Evolutionary conservation across 805 yeast species (phyloP), one percentile per base, ranked within the genome.

Genomic region (Tetrapisispora iriomotensis): DNA sequence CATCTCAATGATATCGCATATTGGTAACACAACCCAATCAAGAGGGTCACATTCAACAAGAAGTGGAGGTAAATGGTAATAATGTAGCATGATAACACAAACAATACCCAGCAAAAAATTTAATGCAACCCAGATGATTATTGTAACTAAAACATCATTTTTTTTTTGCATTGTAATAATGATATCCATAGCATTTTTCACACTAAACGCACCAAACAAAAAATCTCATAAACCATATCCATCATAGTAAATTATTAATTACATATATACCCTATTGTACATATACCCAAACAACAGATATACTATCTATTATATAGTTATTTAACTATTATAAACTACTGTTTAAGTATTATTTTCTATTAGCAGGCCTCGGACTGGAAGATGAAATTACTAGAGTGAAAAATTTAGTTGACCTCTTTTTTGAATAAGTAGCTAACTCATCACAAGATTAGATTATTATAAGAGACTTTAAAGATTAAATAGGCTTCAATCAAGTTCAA

Each of bases 1-100:
- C 38, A 53, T 59, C 8, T 59, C 64, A 7, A 59, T 59, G 64
- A 50, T 59, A n/a, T 59, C 64, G n/a, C 62, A 58, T 35, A 40
- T 52, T 20, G 53, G 60, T 3, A 45, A 56, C 7, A 47, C 49
- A 29, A 23, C 21, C 2, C 28, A 28, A 23, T 23, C 36, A 7
- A 33, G 36, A 33, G 49, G 43, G 38, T 14, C 50, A 23, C 61
- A 53, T 34, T 43, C 59, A n/a, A 58, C 62, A 25, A 53, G 63
- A 42, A 57, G 63, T 40, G 63, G 62, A 4, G 44, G 50, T 20
- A 48, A 47, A 38, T 53, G 58, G 58, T 55, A 40, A 41, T 10
- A 7, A 19, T 3, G 6, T 7, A 21, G 5, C n/a, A 2, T 9
- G 13, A 23, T 23, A 4, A 3, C 5, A 25, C 8, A 29, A 12